Evolutionary conservation across 2,329 filamentous ascomycete species (phyloP).

Genomic region (Neofusicoccum kwambonambiense): DNA sequence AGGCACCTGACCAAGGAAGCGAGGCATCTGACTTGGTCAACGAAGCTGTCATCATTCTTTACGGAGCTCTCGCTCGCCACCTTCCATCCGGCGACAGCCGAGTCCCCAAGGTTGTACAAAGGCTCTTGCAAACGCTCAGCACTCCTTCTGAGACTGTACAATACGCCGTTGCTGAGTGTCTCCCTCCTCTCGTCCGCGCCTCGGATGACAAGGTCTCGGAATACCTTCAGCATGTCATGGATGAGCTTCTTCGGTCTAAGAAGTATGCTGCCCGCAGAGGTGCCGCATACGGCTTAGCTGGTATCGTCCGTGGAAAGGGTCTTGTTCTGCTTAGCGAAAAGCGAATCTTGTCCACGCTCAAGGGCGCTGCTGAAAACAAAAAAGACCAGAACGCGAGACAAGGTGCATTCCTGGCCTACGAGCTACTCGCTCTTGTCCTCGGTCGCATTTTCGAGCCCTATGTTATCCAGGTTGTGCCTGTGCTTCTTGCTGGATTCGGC

Average conservation of each 20-base stretch:
- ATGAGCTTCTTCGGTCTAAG: conserved; percentile 81
- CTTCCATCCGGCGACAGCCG: conserved; percentile 81
- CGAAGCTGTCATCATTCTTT: conserved; percentile 96
- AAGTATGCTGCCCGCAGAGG: conserved; percentile 91
- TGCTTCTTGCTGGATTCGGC: conserved; percentile 84
- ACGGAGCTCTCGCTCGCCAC: conserved; percentile 89
- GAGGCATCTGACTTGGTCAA: conserved; percentile 86
- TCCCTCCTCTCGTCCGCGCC: conserved; percentile 84
- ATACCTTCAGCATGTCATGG: conserved; percentile 78
- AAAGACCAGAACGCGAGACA: conserved; percentile 88
- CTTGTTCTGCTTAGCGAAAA: conserved; percentile 79
- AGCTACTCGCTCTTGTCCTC: conserved; percentile 82
- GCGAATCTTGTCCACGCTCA: conserved; percentile 79
- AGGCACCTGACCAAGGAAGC: conserved; percentile 77
- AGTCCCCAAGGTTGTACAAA: conserved; percentile 82
- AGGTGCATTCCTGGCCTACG: conserved; percentile 84
- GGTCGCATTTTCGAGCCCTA: conserved; percentile 93
- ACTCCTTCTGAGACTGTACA: conserved; percentile 97
- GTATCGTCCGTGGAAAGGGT: conserved; percentile 84
- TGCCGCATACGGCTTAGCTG: conserved; percentile 90
- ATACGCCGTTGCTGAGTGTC: conserved; percentile 90
- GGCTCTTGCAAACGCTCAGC: conserved; percentile 80
- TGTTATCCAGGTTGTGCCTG: conserved; percentile 90
- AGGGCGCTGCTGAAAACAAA: conserved; percentile 86
- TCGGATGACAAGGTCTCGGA: conserved; percentile 73